These are phyloP conservation scores for Choricystis sp. DNA, from an alignment of 139 green algal genomes.

Conservation along the genomic window DNA sequence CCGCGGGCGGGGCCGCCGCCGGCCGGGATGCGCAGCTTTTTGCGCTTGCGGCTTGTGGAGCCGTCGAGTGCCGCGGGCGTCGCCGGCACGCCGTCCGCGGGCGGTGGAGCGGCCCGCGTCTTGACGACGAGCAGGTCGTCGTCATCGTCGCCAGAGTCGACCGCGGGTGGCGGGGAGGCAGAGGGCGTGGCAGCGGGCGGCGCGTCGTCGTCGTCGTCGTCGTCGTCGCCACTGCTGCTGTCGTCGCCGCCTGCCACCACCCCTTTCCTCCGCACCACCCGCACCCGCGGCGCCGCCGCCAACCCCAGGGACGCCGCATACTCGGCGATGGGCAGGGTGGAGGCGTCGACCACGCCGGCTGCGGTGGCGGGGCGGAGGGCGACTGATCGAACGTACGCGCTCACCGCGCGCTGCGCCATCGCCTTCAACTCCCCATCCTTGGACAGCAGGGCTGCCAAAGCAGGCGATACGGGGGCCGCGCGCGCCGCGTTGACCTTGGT, in stretches of 20 bases:
- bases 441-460: conserved; percentile 66
- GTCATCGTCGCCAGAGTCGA: conserved; percentile 7
- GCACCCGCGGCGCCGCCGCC: conserved; percentile 57
- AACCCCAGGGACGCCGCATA: conserved; percentile 65
- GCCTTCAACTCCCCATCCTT: conserved; percentile 77
- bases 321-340: conserved; percentile 47
- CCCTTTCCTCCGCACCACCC: conserved; percentile 7
- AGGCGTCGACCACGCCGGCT: conserved; percentile 58
- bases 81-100: neutral
- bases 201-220: neutral
- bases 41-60: conserved; percentile 1
- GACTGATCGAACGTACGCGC: conserved; percentile 74
- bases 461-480: conserved; percentile 43
- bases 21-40: conserved; percentile 40
- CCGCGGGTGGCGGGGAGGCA: neutral
- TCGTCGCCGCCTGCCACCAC: neutral
- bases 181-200: neutral
- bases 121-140: conserved; percentile 33
- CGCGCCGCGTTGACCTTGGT: conserved; percentile 67
- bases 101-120: conserved; percentile 6
- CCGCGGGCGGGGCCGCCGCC: conserved; percentile 5
- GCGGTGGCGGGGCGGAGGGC: conserved; percentile 66
- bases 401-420: conserved; percentile 58
- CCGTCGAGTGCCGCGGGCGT: neutral
- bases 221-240: conserved; percentile 3